Conservation (phyloP, 441 rosid genomes). For the Raphanus hybrid region DNA sequence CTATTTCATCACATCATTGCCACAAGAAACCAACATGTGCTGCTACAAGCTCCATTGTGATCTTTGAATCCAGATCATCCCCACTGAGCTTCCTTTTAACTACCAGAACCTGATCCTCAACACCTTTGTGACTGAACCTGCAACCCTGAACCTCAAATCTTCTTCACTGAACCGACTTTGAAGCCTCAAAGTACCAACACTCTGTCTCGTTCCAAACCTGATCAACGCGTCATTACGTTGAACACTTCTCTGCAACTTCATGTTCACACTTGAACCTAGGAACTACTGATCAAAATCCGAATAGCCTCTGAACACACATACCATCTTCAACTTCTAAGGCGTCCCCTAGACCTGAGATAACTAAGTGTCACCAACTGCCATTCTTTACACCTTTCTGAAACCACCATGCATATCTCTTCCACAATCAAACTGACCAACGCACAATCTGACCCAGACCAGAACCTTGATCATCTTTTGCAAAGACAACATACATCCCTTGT, state of each 20-base stretch:
- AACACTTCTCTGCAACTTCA: neutral
- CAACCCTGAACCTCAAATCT: neutral
- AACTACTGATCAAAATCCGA: neutral
- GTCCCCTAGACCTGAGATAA: neutral
- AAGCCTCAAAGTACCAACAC: neutral
- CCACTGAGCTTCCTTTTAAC: neutral
- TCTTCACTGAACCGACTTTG: neutral
- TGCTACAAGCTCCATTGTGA: neutral
- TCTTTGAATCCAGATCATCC: neutral
- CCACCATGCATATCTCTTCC: neutral
- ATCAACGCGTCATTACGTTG: neutral
- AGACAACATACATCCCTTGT: neutral
- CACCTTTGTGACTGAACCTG: neutral
- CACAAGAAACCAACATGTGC: neutral
- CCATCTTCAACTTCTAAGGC: neutral
- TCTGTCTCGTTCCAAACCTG: neutral
- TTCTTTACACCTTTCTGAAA: neutral
- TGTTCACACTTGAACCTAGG: neutral
- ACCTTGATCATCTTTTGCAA: constrained; percentile 4
- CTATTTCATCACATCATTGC: neutral
- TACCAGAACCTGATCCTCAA: neutral
- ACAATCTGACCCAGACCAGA: constrained; percentile 4
- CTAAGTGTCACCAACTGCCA: neutral
- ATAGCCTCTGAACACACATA: neutral
- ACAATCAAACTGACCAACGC: neutral